These are phyloP conservation scores for Castanea mollissima DNA, from an alignment of 306 rosid species.

Conservation along the genomic window DNA sequence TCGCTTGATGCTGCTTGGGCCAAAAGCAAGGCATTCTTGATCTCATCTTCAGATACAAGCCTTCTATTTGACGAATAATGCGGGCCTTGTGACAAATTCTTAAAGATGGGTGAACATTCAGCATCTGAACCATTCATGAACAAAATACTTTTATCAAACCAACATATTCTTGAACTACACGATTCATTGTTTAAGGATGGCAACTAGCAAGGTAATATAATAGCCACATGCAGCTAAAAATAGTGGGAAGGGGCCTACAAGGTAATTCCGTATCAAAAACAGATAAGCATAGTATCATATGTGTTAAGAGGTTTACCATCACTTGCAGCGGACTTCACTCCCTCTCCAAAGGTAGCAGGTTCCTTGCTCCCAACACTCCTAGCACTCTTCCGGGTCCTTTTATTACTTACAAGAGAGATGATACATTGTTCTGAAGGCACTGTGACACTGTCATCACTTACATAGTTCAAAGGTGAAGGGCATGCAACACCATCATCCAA, in stretches of 20 bases:
- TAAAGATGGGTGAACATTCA: constrained; percentile 23
- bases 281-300: not conserved
- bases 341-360: not conserved
- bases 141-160: not conserved
- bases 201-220: not conserved
- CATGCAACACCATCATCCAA: constrained; percentile 28
- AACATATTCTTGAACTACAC: not conserved
- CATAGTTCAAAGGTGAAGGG: constrained; percentile 22
- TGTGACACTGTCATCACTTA: not conserved
- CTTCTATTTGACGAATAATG: constrained; percentile 56
- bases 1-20: constrained; percentile 44
- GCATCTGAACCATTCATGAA: constrained; percentile 27
- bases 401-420: constrained; percentile 21
- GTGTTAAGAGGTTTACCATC: not conserved
- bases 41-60: constrained; percentile 50
- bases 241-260: too few relatives aligned
- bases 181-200: not conserved
- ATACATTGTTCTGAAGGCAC: constrained; percentile 21
- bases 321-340: not conserved
- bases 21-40: constrained; percentile 22
- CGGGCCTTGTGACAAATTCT: constrained; percentile 1
- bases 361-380: not conserved
- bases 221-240: not conserved
- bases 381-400: constrained; percentile 4
- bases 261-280: too few relatives aligned